phyloP scores from a whole-genome alignment of 202 grass and related monocot species.

The Eragrostis tef region DNA sequence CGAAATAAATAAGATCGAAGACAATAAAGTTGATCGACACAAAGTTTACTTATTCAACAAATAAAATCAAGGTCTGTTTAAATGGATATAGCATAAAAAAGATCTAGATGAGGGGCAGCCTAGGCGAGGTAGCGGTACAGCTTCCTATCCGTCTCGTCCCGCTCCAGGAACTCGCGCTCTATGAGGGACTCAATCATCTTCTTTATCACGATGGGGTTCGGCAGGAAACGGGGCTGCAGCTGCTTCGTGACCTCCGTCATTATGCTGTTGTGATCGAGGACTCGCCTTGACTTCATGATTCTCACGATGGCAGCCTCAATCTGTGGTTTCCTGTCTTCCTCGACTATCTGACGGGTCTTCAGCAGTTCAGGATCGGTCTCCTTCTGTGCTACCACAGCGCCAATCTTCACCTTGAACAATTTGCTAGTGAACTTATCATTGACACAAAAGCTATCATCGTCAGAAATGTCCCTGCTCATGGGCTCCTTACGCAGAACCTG shows the following conservation, averaged over 20 bases:
- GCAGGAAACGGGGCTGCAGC: conserved; percentile 74
- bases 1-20: too few species aligned
- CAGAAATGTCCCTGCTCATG: conserved; percentile 84
- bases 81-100: conserved; percentile 32
- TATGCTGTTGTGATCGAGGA: conserved; percentile 86
- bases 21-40: too few species aligned
- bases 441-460: conserved; percentile 72
- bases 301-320: conserved; percentile 80
- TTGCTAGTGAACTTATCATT: conserved; percentile 89
- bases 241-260: conserved; percentile 85
- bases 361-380: conserved; percentile 75
- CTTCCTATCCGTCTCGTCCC: conserved; percentile 78
- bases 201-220: conserved; percentile 84
- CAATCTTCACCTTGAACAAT: conserved; percentile 87
- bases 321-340: conserved; percentile 86
- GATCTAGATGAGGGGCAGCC: background rate
- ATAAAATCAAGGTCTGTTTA: conserved; percentile 35
- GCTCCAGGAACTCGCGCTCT: conserved; percentile 78
- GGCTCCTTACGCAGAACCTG: conserved; percentile 83
- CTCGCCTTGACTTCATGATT: conserved; percentile 80
- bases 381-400: conserved; percentile 63
- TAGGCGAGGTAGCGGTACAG: conserved; percentile 81
- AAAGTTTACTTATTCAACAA: too few species aligned
- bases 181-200: conserved; percentile 83
- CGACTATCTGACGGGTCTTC: conserved; percentile 76